Evolutionary conservation across 2,329 filamentous ascomycete genomes (phyloP).

Genomic region (Penicillium sp.): DNA sequence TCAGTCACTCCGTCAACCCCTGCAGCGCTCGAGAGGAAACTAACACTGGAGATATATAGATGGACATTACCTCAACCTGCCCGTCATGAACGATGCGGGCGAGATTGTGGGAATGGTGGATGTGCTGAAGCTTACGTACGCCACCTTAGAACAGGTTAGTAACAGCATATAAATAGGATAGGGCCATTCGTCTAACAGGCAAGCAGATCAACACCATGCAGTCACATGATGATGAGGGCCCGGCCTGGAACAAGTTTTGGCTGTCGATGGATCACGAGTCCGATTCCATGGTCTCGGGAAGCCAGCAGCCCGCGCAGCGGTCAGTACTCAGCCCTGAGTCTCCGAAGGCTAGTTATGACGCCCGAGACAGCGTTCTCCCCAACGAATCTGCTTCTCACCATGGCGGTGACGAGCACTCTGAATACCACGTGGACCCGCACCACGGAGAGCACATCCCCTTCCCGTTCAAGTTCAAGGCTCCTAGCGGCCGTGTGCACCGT

Average conservation of each 20-base stretch:
- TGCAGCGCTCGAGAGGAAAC: no score
- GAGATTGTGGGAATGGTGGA: slow-evolving; percentile 99
- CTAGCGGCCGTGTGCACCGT: slow-evolving; percentile 85
- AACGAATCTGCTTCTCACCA: slow-evolving; percentile 91
- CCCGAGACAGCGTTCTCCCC: slow-evolving; percentile 81
- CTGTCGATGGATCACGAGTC: slow-evolving; percentile 88
- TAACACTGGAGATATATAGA: no score
- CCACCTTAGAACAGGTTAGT: slow-evolving; percentile 80
- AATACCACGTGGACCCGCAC: no score
- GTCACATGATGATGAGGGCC: slow-evolving; percentile 78
- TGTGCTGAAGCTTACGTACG: slow-evolving; percentile 94
- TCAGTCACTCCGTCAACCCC: slow-evolving; percentile 48
- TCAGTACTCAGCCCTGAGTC: slow-evolving; percentile 78
- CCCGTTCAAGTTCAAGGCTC: slow-evolving; percentile 98
- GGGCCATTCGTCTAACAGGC: slow-evolving; percentile 1
- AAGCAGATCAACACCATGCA: slow-evolving; percentile 75
- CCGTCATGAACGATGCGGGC: slow-evolving; percentile 93
- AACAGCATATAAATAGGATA: neutral
- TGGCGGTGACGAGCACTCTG: slow-evolving; percentile 68
- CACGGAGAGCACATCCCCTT: no score
- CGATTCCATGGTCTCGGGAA: slow-evolving; percentile 91
- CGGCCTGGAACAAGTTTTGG: slow-evolving; percentile 99
- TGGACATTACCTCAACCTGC: slow-evolving; percentile 94
- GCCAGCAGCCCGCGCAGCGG: slow-evolving; percentile 62
- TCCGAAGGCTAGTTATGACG: slow-evolving; percentile 45